phyloP scores from a whole-genome alignment of 306 rosid genomes.

The Carpinus viminea region DNA sequence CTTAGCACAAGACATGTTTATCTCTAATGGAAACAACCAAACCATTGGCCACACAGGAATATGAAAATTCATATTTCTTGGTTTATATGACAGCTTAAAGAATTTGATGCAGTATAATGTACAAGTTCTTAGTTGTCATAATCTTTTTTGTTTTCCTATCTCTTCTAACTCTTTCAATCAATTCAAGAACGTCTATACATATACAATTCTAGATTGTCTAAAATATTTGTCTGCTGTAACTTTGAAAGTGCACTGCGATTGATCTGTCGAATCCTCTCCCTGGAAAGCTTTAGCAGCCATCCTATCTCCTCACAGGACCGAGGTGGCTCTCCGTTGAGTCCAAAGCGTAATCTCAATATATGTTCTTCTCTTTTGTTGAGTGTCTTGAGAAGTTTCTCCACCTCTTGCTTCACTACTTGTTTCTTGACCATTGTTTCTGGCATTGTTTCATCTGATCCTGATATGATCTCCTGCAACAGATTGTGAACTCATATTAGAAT shows the following conservation, averaged over 20 bases:
- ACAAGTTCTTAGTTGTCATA: not conserved
- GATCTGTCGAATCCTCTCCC: slow-evolving; percentile 71
- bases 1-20: too few species aligned
- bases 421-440: slow-evolving; percentile 65
- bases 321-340: slow-evolving; percentile 62
- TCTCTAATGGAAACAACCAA: too few species aligned
- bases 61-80: not conserved
- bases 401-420: slow-evolving; percentile 49
- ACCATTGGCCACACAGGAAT: not conserved
- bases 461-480: slow-evolving; percentile 60
- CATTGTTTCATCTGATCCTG: slow-evolving; percentile 58
- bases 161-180: not conserved
- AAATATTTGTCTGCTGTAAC: slow-evolving; percentile 34
- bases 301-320: slow-evolving; percentile 69
- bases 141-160: not conserved
- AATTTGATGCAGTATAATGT: not conserved
- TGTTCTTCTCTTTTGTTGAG: slow-evolving; percentile 62
- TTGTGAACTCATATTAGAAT: not conserved
- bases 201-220: slow-evolving; percentile 42
- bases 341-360: slow-evolving; percentile 57
- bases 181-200: slow-evolving; percentile 31
- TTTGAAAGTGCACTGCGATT: slow-evolving; percentile 55
- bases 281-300: slow-evolving; percentile 52
- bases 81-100: not conserved
- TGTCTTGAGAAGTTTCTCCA: slow-evolving; percentile 48